phyloP scores from a whole-genome alignment of 176 grass and related monocot species.

The Oryza rufipogon region DNA sequence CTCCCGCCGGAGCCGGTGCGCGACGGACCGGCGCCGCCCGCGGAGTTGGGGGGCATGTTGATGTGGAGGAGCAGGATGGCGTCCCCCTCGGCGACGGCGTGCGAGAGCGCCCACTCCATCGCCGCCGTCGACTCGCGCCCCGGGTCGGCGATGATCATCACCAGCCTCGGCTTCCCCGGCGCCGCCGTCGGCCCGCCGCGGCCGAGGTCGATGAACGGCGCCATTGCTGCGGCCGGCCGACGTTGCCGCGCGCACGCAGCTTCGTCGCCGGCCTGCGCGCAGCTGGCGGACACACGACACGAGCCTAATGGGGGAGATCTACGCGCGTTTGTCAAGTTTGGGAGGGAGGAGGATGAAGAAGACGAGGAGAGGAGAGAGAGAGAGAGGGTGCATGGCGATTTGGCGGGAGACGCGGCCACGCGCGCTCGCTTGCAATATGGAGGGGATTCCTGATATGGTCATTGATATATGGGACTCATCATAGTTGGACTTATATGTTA shows the following conservation, averaged over 20 bases:
- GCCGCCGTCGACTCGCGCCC: slow-evolving; percentile 69
- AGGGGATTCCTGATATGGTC: no score
- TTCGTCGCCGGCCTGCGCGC: slow-evolving; percentile 43
- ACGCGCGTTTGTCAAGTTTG: slow-evolving; percentile 48
- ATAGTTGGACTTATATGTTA: no score
- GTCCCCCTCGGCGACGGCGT: slow-evolving; percentile 70
- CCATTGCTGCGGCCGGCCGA: slow-evolving; percentile 39
- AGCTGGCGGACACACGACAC: no score
- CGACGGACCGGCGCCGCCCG: slow-evolving; percentile 31
- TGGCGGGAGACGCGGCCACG: no score
- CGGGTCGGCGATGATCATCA: slow-evolving; percentile 78
- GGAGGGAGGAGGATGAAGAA: slow-evolving; percentile 5
- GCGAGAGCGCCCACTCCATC: slow-evolving; percentile 84
- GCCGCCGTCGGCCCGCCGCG: slow-evolving; percentile 7
- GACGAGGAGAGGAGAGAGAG: neutral
- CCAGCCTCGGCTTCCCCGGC: slow-evolving; percentile 52
- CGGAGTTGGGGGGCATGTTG: slow-evolving; percentile 45
- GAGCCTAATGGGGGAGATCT: slow-evolving; percentile 20
- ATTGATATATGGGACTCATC: no score
- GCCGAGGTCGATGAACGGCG: slow-evolving; percentile 23
- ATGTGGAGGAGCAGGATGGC: slow-evolving; percentile 85
- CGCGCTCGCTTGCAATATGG: no score
- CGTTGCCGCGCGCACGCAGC: slow-evolving; percentile 48
- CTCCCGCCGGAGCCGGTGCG: slow-evolving; percentile 23
- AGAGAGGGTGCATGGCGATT: slow-evolving; percentile 15